Evolutionary conservation across 2,329 filamentous ascomycete genomes (phyloP).

Genomic region (Alternaria metachromatica): DNA sequence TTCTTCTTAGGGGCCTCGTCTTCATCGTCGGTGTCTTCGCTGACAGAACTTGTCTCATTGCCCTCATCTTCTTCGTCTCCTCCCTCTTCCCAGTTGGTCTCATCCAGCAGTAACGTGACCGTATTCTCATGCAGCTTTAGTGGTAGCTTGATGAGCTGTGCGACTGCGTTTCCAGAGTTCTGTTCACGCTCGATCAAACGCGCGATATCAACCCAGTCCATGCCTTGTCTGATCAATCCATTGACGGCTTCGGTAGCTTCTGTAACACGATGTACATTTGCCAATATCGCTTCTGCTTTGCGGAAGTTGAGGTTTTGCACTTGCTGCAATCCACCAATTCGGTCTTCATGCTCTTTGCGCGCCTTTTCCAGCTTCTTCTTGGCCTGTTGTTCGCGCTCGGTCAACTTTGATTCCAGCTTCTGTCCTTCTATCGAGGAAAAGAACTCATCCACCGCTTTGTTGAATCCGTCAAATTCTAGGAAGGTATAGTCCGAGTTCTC

Average conservation of each 20-base stretch:
- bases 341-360: conserved; percentile 79
- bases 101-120: conserved; percentile 78
- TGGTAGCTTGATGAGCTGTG: conserved; percentile 83
- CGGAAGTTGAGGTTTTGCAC: conserved; percentile 82
- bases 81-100: conserved; percentile 70
- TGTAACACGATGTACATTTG: conserved; percentile 88
- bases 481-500: conserved; percentile 71
- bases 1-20: conserved; percentile 59
- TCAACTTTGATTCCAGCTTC: conserved; percentile 81
- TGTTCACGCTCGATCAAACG: conserved; percentile 89
- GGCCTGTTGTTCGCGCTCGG: conserved; percentile 81
- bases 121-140: conserved; percentile 90
- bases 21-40: conserved; percentile 66
- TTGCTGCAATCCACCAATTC: conserved; percentile 82
- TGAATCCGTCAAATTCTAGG: conserved; percentile 82
- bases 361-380: conserved; percentile 87
- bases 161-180: conserved; percentile 79
- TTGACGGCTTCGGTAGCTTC: conserved; percentile 94
- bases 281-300: conserved; percentile 89
- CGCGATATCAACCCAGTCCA: conserved; percentile 96
- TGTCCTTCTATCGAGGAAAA: conserved; percentile 96
- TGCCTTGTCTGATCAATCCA: conserved; percentile 86
- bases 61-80: conserved; percentile 64
- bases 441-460: conserved; percentile 93
- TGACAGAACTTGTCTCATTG: conserved; percentile 70